A percentile compares a stretch with the other conserved stretches of the same genome.
phyloP scores from a whole-genome alignment of 208 protist species.

The Leishmania arabica region DNA sequence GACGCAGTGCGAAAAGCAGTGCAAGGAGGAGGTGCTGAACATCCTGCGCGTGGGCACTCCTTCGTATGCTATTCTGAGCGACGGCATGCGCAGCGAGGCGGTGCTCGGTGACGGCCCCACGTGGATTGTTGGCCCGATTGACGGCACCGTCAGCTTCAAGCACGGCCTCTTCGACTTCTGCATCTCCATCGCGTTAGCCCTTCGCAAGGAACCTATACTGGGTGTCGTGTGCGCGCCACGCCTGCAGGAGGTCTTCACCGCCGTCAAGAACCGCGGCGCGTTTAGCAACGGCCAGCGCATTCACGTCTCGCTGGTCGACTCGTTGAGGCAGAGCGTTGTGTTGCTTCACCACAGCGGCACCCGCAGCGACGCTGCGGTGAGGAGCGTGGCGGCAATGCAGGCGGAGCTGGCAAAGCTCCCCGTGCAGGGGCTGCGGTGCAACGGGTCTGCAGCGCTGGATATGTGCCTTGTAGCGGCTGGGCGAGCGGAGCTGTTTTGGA shows the following conservation, averaged over 20 bases:
- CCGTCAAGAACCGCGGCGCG: conserved; percentile 75
- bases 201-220: conserved; percentile 72
- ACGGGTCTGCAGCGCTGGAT: conserved; percentile 75
- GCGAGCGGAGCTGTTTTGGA: conserved; percentile 73
- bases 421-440: conserved; percentile 74
- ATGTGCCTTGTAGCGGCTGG: conserved; percentile 90
- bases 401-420: conserved; percentile 57
- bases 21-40: conserved; percentile 72
- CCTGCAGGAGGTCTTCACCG: conserved; percentile 82
- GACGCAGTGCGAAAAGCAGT: conserved; percentile 77
- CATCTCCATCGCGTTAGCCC: conserved; percentile 80
- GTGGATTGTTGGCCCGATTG: conserved; percentile 88
- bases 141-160: conserved; percentile 79
- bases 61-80: conserved; percentile 64
- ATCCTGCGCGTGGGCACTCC: conserved; percentile 64
- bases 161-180: conserved; percentile 88
- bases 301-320: conserved; percentile 55
- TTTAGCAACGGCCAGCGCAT: conserved; percentile 89
- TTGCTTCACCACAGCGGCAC: conserved; percentile 68
- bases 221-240: conserved; percentile 81
- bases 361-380: conserved; percentile 47
- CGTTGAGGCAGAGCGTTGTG: conserved; percentile 63
- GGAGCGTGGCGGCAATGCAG: conserved; percentile 63
- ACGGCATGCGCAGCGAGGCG: conserved; percentile 49
- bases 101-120: conserved; percentile 59